phyloP scores from a whole-genome alignment of 1,284 basidiomycete genomes.

The Phylloporus sp. region DNA sequence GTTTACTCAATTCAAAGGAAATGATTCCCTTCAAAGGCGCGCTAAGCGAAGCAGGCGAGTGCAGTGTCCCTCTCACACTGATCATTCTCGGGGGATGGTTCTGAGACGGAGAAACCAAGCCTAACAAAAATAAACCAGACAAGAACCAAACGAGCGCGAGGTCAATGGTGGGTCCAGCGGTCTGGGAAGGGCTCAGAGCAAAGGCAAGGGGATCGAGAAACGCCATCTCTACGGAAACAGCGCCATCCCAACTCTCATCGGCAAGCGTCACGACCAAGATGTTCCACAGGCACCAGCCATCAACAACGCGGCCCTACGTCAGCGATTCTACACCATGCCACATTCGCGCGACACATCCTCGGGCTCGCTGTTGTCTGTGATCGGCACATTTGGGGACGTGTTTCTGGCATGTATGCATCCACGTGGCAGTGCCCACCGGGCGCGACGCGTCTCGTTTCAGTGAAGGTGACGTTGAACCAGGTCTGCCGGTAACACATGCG shows the following conservation, averaged over 20 bases:
- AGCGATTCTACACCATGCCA: conserved; percentile 10
- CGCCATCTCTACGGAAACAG: neutral
- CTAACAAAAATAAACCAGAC: conserved; percentile 15
- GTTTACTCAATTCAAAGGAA: conserved; percentile 62
- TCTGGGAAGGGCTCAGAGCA: conserved; percentile 10
- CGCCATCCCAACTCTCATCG: neutral
- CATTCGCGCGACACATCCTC: conserved; percentile 26
- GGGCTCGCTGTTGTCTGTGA: conserved; percentile 44
- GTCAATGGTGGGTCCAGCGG: neutral
- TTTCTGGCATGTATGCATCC: conserved; percentile 39
- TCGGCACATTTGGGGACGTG: conserved; percentile 52
- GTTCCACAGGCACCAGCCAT: neutral
- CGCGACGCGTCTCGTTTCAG: neutral
- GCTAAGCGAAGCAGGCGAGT: conserved; percentile 76
- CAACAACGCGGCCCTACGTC: neutral
- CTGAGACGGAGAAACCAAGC: conserved; percentile 48
- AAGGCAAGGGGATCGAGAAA: conserved; percentile 22
- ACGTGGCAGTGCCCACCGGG: neutral
- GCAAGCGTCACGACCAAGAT: neutral
- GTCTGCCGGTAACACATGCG: conserved; percentile 7
- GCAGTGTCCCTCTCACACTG: conserved; percentile 89
- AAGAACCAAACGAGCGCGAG: neutral
- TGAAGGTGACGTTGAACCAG: conserved; percentile 22
- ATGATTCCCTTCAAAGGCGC: conserved; percentile 78
- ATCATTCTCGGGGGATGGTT: conserved; percentile 95